Base-by-base conservation (phyloP, 352 stramenopile species). In the Globisporangium abappressorium region DNA sequence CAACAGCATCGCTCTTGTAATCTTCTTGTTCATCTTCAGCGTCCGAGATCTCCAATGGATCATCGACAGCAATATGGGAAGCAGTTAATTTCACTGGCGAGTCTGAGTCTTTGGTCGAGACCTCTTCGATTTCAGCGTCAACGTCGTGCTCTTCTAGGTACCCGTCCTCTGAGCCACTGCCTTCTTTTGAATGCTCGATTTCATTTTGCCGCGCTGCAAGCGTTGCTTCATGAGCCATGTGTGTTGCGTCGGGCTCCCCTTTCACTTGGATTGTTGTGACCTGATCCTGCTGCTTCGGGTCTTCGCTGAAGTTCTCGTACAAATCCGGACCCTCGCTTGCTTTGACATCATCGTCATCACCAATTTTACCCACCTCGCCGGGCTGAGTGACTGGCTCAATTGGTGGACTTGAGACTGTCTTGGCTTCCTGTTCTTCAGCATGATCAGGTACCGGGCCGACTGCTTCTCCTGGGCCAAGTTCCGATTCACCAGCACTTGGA, bases 251-350 rank as follows among this genome's bases (percentile, higher is more conserved):
- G 18, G 15, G 26, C 2, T 58, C 30, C 18, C 18, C 55, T 26
- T 33, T 43, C 30, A 9, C 30, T 43, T 22, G 7, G 5, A 8
- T 26, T 7, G 0, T 20, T 46, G 30, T 4, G 9, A 60, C 20
- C 4, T 46, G 55, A 18, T 60, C 6, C 53, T 41, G 53, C 26
- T 12, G 53, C 26, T 58, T 58, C 20, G 26, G 0, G 6, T 38
- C 53, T 38, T 58, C 26, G 38, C 53, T 58, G 26, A 58, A 58
- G 53, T 26, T 41, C 53, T 58, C 26, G 26, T 38, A 58, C 24
- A 58, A 14, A 11, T 38, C 26, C 53, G n/a, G 53, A 4, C 38
- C 53, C 26, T 38, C 24, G 18, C 3, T 43, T 28, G 30, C 18
- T 33, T 58, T 60, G 28, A 60, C 1, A 18, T 18, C 55, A 20